phyloP scores from a whole-genome alignment of 805 yeast species.

The Candida caryicola region DNA sequence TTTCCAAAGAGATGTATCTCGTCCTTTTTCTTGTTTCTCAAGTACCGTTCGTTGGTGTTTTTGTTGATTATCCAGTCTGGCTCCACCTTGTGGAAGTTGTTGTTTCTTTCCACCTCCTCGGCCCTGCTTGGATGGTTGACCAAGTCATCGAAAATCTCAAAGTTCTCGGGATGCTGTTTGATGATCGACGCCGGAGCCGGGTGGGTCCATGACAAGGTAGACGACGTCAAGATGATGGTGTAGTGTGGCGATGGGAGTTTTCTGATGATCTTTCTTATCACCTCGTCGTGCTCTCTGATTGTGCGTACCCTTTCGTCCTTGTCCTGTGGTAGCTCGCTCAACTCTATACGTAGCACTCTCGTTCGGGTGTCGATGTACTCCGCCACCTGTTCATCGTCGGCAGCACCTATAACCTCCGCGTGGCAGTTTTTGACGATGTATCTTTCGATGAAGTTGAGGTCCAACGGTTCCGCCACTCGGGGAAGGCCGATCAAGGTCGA shows the following conservation, averaged over 20 bases:
- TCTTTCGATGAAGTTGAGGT: conserved; percentile 42
- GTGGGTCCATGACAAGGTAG: conserved; percentile 19
- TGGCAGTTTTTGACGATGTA: conserved; percentile 49
- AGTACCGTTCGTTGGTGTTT: conserved; percentile 30
- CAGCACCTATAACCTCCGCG: conserved; percentile 41
- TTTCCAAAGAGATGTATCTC: conserved; percentile 42
- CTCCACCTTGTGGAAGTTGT: conserved; percentile 30
- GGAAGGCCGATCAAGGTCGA: conserved; percentile 64
- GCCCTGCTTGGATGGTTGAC: conserved; percentile 50
- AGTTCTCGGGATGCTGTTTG: conserved; percentile 28
- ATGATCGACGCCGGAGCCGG: conserved; percentile 32
- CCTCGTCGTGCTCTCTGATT: conserved; percentile 42
- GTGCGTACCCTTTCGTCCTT: conserved; percentile 22
- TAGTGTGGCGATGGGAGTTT: conserved; percentile 73
- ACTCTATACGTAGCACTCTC: conserved; percentile 59
- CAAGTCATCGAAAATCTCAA: conserved; percentile 54
- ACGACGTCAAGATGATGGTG: conserved; percentile 54
- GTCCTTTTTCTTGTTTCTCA: conserved; percentile 27
- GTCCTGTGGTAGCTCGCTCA: conserved; percentile 44
- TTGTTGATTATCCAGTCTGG: conserved; percentile 25
- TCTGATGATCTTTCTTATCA: conserved; percentile 55
- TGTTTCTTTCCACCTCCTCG: conserved; percentile 55
- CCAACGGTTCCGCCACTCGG: conserved; percentile 39
- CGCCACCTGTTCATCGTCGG: conserved; percentile 44
- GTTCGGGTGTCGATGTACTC: conserved; percentile 61